A percentile compares a stretch with the other conserved stretches of the same genome.
phyloP scores from a whole-genome alignment of 257 asterid genomes.

The Petunia axillaris region DNA sequence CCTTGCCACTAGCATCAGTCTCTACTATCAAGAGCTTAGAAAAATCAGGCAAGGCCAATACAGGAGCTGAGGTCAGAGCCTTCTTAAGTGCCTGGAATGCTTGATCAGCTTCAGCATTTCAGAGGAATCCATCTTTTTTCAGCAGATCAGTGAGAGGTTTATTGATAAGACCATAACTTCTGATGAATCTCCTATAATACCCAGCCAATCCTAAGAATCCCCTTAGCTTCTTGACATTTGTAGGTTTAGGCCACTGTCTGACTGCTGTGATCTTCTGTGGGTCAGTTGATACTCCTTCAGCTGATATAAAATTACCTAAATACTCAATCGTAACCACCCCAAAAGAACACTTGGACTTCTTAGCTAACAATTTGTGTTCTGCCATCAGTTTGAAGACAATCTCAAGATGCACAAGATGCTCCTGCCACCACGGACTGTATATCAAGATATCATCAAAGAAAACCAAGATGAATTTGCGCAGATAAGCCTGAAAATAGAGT shows the following conservation, averaged over 20 bases:
- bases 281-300: neutral
- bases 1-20: too few species aligned
- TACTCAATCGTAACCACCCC: neutral
- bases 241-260: neutral
- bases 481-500: too few species aligned
- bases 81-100: too few species aligned
- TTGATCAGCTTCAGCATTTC: neutral
- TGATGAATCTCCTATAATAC: neutral
- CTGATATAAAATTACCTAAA: neutral
- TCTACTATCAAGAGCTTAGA: too few species aligned
- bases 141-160: neutral
- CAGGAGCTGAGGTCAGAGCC: too few species aligned
- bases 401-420: neutral
- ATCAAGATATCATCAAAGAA: neutral
- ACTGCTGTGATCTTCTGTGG: neutral
- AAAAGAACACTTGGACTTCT: neutral
- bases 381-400: neutral
- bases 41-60: too few species aligned
- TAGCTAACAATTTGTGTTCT: neutral
- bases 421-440: neutral
- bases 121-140: neutral
- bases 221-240: neutral
- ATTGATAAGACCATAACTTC: neutral
- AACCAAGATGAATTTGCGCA: neutral
- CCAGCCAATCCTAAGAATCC: neutral